A percentile compares a stretch with the other conserved stretches of the same genome.
Evolutionary conservation across 371 early-diverging fungal genomes (phyloP).

Genomic region (Mortierella sp.): DNA sequence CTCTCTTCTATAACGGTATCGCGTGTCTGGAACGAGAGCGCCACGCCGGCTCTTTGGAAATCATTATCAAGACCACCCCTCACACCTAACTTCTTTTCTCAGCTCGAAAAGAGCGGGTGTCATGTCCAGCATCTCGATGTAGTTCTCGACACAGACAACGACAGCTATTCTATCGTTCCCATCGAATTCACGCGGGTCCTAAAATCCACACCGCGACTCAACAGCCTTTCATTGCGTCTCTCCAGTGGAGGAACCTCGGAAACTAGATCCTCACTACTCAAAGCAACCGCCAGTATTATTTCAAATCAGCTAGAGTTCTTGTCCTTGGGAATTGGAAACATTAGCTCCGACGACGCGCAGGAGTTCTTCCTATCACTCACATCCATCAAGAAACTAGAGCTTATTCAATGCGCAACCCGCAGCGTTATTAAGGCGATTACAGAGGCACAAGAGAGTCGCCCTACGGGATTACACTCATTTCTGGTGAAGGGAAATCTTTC

Average conservation of each 20-base stretch:
- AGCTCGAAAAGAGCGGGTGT: slow-evolving; percentile 12
- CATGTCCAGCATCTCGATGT: slow-evolving; percentile 20
- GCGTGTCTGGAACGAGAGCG: slow-evolving; percentile 22
- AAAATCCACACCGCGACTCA: slow-evolving; percentile 7
- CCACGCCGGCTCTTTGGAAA: slow-evolving; percentile 19
- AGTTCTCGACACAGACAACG: slow-evolving; percentile 12
- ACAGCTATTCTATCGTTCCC: slow-evolving; percentile 11
- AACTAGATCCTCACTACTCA: slow-evolving; percentile 10
- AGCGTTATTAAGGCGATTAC: slow-evolving; percentile 2
- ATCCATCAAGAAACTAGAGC: slow-evolving; percentile 12
- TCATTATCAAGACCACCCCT: slow-evolving; percentile 1
- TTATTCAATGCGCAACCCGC: slow-evolving; percentile 2
- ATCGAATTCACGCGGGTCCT: slow-evolving; percentile 28
- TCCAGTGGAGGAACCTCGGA: background rate
- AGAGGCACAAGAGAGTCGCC: background rate
- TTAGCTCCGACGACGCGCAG: background rate
- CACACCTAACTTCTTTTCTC: slow-evolving; percentile 9
- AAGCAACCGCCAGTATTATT: background rate
- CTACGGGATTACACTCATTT: background rate
- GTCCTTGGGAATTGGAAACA: slow-evolving; percentile 4
- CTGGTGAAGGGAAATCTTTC: background rate
- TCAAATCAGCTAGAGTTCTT: background rate
- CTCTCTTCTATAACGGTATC: slow-evolving; percentile 11
- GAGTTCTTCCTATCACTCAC: slow-evolving; percentile 14
- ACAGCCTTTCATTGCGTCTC: slow-evolving; percentile 4